Evolutionary conservation across 495 filamentous ascomycete genomes (phyloP).

Genomic region (Massariosphaeria phaeospora): DNA sequence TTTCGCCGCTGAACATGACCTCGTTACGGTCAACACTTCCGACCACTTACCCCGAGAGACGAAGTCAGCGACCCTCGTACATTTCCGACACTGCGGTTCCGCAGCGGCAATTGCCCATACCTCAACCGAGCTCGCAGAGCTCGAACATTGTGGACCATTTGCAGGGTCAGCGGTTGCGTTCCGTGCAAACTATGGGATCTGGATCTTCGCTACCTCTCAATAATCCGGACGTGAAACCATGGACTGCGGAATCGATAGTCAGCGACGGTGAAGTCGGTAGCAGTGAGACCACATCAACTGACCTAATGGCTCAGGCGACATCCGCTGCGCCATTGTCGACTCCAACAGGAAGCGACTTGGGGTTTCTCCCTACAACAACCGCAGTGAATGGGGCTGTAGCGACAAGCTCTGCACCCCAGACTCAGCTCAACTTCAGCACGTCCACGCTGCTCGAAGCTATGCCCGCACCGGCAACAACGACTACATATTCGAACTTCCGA

Average conservation of each 20-base stretch:
- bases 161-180: constrained; percentile 18
- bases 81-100: constrained; percentile 1
- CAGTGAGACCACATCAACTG: neutral
- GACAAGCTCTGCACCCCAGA: neutral
- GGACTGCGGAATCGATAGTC: no score
- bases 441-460: constrained; percentile 9
- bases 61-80: neutral
- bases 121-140: constrained; percentile 17
- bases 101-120: constrained; percentile 25
- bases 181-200: constrained; percentile 12
- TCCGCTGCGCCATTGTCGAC: neutral
- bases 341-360: neutral
- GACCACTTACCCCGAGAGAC: constrained; percentile 7
- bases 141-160: constrained; percentile 20
- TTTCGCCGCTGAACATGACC: constrained; percentile 37
- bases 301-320: neutral
- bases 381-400: neutral
- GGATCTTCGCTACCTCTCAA: neutral
- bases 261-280: no score
- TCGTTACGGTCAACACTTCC: constrained; percentile 35
- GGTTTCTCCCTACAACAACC: constrained; percentile 4
- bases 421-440: constrained; percentile 20
- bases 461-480: constrained; percentile 1
- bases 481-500: constrained; percentile 25
- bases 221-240: neutral